Conservation (phyloP, 1,139 yeast species). For the Hemisphaericaspora lyxosophila region DNA sequence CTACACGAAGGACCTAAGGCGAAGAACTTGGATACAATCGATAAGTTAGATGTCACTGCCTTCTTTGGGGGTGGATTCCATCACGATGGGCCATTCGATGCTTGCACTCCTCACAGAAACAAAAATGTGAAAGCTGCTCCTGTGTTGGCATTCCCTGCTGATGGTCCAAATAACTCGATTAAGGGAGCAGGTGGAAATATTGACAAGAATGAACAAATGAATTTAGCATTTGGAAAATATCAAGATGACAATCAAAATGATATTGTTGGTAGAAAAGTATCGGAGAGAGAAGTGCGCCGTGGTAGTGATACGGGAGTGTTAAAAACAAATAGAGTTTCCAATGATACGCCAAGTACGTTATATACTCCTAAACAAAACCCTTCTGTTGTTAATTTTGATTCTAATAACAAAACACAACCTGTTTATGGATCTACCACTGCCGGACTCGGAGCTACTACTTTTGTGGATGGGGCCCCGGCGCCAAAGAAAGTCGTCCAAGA, state of each 20-base stretch:
- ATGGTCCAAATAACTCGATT: slow-evolving; percentile 89
- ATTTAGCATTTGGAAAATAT: slow-evolving; percentile 61
- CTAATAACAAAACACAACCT: slow-evolving; percentile 64
- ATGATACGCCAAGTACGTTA: slow-evolving; percentile 22
- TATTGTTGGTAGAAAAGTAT: slow-evolving; percentile 30
- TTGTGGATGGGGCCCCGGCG: slow-evolving; percentile 96
- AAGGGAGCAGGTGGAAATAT: slow-evolving; percentile 55
- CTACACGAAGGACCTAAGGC: slow-evolving; percentile 46
- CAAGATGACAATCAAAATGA: slow-evolving; percentile 35
- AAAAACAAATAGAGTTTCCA: slow-evolving; percentile 13
- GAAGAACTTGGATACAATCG: slow-evolving; percentile 84
- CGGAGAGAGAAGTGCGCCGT: slow-evolving; percentile 10
- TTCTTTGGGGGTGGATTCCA: slow-evolving; percentile 94
- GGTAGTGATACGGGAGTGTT: slow-evolving; percentile 7
- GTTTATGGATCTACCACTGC: slow-evolving; percentile 83
- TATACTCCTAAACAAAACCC: slow-evolving; percentile 48
- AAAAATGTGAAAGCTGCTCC: slow-evolving; percentile 82
- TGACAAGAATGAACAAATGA: slow-evolving; percentile 55
- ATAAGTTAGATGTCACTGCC: slow-evolving; percentile 92
- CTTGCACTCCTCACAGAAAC: slow-evolving; percentile 95
- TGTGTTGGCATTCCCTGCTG: slow-evolving; percentile 90
- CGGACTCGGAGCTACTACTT: slow-evolving; percentile 90
- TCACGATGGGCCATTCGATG: slow-evolving; percentile 99
- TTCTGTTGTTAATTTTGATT: slow-evolving; percentile 66
- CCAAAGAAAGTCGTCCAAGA: slow-evolving; percentile 39